Base-by-base conservation (phyloP, 2,329 filamentous ascomycete genomes). In the Pseudogymnoascus sp. region DNA sequence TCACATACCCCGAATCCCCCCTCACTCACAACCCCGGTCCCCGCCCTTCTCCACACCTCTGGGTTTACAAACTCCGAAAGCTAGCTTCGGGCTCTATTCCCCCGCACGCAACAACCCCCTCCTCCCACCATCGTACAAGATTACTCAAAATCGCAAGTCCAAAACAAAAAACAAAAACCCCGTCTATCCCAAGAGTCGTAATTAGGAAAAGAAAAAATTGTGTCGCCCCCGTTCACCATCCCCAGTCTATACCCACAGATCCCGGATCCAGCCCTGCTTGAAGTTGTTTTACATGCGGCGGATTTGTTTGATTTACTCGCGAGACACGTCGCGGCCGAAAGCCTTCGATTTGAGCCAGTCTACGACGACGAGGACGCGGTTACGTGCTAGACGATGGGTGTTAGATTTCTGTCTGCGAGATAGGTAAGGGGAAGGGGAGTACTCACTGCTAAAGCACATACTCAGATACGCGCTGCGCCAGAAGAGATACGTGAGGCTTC, bases 381-480 rank as follows among this genome's bases (percentile, higher is more conserved):
- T 99, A 71, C 95, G 91, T 66, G 91, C 91, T 96, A 68, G 56
- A 68, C 53, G 61, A 38, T 23, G 31, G 65, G 70, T 61, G 38
- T 69, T 67, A 69, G 71, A 65, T 60, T 64, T 46, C 25, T 11
- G 28, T 23, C 11, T 8, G 2, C 2, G 12, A 44, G 62, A 31
- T 53, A 42, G 36, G 18, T 37, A 50, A 14, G 42, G 18, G 38
- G 18, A 50, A 31, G 18, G 37, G 61, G 59, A 60, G 65, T 69
- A 89, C 91, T 87, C 84, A 95, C 91, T 93, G 87, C 93, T 97
- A 78, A 99, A 99, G 86, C 93, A 97, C 95, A 99, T 99, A 83
- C 91, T 97, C 76, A 99, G 82, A 78, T 99, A 99, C 63, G 93
- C 95, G 74, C 90, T 96, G 76, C 93, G 86, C 95, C 95, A 99